phyloP scores from a whole-genome alignment of 2,329 filamentous ascomycete species.

The Pochonia chlamydosporia region DNA sequence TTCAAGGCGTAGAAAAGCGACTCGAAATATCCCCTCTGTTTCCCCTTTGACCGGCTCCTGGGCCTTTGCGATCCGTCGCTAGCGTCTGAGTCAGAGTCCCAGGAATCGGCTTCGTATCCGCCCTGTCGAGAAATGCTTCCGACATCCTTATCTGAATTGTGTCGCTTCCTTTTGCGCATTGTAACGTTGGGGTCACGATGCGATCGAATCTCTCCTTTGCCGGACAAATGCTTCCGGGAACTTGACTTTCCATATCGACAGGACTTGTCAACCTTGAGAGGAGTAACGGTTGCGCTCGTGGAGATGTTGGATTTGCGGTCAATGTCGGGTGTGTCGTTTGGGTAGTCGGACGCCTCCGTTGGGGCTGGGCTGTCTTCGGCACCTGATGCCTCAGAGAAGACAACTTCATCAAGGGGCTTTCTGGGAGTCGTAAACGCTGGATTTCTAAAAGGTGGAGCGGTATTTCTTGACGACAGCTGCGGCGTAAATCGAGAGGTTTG shows the following conservation, averaged over 20 bases:
- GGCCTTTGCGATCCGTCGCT: conserved; percentile 14
- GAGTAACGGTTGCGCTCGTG: conserved; percentile 39
- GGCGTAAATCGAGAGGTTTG: conserved; percentile 42
- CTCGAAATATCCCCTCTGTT: conserved; percentile 26
- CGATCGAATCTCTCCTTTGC: conserved; percentile 59
- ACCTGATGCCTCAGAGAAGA: conserved; percentile 50
- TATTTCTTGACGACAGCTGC: conserved; percentile 32
- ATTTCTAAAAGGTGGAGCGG: conserved; percentile 53
- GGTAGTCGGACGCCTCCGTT: conserved; percentile 50
- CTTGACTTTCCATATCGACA: conserved; percentile 36
- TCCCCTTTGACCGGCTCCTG: conserved; percentile 18
- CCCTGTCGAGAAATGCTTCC: conserved; percentile 42
- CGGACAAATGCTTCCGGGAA: conserved; percentile 40
- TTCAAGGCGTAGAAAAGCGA: conserved; percentile 47
- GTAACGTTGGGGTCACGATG: conserved; percentile 30
- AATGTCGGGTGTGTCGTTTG: conserved; percentile 46
- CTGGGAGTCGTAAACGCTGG: conserved; percentile 60
- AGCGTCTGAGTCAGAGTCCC: conserved; percentile 44
- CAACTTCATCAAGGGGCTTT: conserved; percentile 47
- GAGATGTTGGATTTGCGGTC: conserved; percentile 38
- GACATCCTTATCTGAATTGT: conserved; percentile 46
- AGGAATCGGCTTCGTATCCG: conserved; percentile 35
- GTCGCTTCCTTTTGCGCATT: conserved; percentile 49
- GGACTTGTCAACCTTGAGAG: conserved; percentile 39
- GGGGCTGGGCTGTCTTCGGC: conserved; percentile 55